A percentile compares a stretch with the other conserved stretches of the same genome.
Evolutionary conservation across 2,329 filamentous ascomycete genomes (phyloP).

Genomic region (Aureobasidium zeae): DNA sequence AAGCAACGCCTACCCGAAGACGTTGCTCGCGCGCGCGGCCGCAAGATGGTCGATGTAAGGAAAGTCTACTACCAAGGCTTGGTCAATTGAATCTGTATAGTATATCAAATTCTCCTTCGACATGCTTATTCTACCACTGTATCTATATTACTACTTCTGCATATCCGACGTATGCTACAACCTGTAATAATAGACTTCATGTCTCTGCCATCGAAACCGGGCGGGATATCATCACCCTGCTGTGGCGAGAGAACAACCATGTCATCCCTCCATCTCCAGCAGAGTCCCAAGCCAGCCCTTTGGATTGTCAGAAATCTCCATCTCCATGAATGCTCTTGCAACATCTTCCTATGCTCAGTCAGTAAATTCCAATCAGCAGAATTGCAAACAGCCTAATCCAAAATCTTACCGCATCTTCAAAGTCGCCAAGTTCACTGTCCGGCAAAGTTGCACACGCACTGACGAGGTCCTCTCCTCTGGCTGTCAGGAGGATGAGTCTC

Average conservation of each 20-base stretch:
- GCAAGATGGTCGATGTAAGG: slow-evolving; percentile 90
- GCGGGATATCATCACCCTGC: too few species aligned
- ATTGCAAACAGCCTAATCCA: not conserved
- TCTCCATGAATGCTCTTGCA: not conserved
- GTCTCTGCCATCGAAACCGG: too few species aligned
- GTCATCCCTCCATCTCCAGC: too few species aligned
- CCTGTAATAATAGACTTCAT: too few species aligned
- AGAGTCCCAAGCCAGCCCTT: too few species aligned
- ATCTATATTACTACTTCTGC: too few species aligned
- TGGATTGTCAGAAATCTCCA: not conserved
- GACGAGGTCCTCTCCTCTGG: slow-evolving; percentile 66
- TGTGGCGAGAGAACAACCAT: too few species aligned
- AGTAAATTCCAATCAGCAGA: not conserved
- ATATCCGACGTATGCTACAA: too few species aligned
- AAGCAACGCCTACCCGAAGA: slow-evolving; percentile 81
- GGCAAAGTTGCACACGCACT: slow-evolving; percentile 61
- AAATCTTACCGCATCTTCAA: slow-evolving; percentile 55
- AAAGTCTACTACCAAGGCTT: slow-evolving; percentile 93
- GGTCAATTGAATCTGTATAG: slow-evolving; percentile 30
- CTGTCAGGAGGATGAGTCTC: slow-evolving; percentile 57
- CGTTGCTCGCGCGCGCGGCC: slow-evolving; percentile 78
- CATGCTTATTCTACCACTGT: not conserved
- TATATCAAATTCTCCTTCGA: not conserved
- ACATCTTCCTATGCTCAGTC: slow-evolving; percentile 1
- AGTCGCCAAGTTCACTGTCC: slow-evolving; percentile 50